Evolutionary conservation across 2,329 filamentous ascomycete species (phyloP).

Genomic region (Claviceps sp.): DNA sequence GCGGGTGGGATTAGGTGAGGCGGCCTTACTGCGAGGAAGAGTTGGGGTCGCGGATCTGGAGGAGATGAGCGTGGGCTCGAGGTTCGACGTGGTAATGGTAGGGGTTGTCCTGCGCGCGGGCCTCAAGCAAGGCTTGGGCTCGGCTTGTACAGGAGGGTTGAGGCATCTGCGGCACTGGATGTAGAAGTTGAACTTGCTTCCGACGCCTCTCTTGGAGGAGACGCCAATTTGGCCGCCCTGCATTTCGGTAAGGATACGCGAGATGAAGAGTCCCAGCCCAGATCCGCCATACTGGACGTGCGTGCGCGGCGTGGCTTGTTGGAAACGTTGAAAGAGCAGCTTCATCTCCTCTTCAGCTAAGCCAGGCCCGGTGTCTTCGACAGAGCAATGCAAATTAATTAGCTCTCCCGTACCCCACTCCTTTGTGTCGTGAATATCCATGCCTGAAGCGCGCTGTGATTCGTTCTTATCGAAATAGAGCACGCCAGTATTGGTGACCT

Average conservation of each 20-base stretch:
- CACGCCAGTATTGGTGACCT: constrained; percentile 25
- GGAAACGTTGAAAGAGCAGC: constrained; percentile 54
- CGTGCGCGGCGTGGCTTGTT: constrained; percentile 53
- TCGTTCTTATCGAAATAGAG: constrained; percentile 35
- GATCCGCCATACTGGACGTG: constrained; percentile 62
- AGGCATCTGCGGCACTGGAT: constrained; percentile 50
- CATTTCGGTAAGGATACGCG: constrained; percentile 58
- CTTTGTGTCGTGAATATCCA: constrained; percentile 35
- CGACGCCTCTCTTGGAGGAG: constrained; percentile 49
- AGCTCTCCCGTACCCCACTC: constrained; percentile 63
- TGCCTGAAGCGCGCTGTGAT: constrained; percentile 18
- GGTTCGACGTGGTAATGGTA: not conserved
- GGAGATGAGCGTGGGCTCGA: constrained; percentile 9
- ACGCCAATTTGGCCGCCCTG: constrained; percentile 71
- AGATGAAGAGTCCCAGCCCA: constrained; percentile 63
- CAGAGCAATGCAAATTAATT: constrained; percentile 59
- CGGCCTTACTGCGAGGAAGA: not conserved
- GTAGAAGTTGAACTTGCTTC: constrained; percentile 67
- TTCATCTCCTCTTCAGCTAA: constrained; percentile 52
- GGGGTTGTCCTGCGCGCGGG: constrained; percentile 16
- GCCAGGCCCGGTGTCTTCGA: constrained; percentile 58
- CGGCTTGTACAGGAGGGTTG: constrained; percentile 23
- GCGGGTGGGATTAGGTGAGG: constrained; percentile 9
- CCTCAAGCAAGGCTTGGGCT: constrained; percentile 23
- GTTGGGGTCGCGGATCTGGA: constrained; percentile 2